Evolutionary conservation across 345 rosid genomes (phyloP).

Genomic region (Toxicodendron radicans): DNA sequence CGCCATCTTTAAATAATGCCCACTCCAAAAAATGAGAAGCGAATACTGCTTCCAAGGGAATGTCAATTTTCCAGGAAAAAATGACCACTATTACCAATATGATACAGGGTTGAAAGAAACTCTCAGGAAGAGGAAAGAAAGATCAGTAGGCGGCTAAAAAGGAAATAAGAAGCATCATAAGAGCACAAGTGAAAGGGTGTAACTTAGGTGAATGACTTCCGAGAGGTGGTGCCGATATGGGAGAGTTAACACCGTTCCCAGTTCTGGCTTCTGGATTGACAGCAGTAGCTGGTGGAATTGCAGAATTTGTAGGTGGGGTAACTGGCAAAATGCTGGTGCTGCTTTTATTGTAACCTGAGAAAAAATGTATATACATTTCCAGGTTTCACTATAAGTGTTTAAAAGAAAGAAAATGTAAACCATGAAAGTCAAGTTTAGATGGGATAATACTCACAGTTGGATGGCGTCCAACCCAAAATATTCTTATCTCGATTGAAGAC

Average conservation of each 20-base stretch:
- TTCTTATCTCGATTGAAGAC: conserved; percentile 71
- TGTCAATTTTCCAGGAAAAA: conserved; percentile 18
- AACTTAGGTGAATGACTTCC: conserved; percentile 19
- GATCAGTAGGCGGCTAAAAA: conserved; percentile 35
- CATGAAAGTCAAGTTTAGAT: too few relatives aligned
- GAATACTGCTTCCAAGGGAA: conserved; percentile 15
- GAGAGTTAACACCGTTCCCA: conserved; percentile 7
- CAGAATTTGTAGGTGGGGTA: conserved; percentile 31
- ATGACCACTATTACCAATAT: conserved; percentile 19
- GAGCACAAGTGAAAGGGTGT: conserved; percentile 9
- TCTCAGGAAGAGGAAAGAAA: neutral
- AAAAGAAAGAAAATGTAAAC: neutral
- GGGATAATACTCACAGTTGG: conserved; percentile 56
- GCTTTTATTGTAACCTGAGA: conserved; percentile 46
- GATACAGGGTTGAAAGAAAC: too few relatives aligned
- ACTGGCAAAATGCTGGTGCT: conserved; percentile 35
- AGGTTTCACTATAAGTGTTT: neutral
- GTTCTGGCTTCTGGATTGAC: too few relatives aligned
- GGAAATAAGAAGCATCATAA: conserved; percentile 25
- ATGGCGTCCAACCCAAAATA: conserved; percentile 63
- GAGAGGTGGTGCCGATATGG: conserved; percentile 16
- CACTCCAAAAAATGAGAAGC: conserved; percentile 15
- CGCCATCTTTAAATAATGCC: conserved; percentile 8
- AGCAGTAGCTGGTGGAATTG: conserved; percentile 47
- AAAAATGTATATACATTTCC: too few relatives aligned